Evolutionary conservation across 2,329 filamentous ascomycete species (phyloP).

Genomic region (Cercospora sesami): DNA sequence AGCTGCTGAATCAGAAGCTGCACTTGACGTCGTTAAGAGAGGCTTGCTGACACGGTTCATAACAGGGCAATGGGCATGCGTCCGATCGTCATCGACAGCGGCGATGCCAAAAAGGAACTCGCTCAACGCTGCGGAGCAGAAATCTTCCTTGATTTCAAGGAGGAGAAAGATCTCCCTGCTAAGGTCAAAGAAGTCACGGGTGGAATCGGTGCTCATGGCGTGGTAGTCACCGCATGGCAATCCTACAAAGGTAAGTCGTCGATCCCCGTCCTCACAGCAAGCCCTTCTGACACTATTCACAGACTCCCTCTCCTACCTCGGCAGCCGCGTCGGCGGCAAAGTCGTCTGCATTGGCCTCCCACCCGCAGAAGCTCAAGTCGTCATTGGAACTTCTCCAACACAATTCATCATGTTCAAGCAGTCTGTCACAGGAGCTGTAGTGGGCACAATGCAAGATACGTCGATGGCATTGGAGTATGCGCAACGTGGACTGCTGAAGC

Average conservation of each 20-base stretch:
- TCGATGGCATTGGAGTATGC: slow-evolving; percentile 51
- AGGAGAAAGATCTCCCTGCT: slow-evolving; percentile 40
- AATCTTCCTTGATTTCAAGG: slow-evolving; percentile 56
- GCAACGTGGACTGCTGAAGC: slow-evolving; percentile 50
- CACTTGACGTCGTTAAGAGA: neutral
- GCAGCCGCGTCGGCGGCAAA: slow-evolving; percentile 49
- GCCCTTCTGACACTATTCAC: neutral
- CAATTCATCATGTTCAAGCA: slow-evolving; percentile 38
- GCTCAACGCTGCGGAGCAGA: slow-evolving; percentile 54
- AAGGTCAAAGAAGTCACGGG: slow-evolving; percentile 50
- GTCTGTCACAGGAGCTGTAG: slow-evolving; percentile 42
- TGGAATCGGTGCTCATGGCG: slow-evolving; percentile 50
- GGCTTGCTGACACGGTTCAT: neutral
- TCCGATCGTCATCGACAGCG: slow-evolving; percentile 56
- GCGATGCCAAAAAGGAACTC: slow-evolving; percentile 49
- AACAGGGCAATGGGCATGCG: slow-evolving; percentile 55
- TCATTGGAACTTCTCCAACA: slow-evolving; percentile 38
- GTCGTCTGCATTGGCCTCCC: slow-evolving; percentile 52
- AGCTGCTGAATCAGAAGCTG: neutral
- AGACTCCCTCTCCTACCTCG: slow-evolving; percentile 46
- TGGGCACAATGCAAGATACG: slow-evolving; percentile 51
- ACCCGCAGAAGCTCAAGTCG: slow-evolving; percentile 38
- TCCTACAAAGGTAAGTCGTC: slow-evolving; percentile 6
- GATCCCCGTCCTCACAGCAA: neutral
- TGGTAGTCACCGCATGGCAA: slow-evolving; percentile 41